Evolutionary conservation across 345 rosid species (phyloP).

Genomic region (Sapria himalayana): DNA sequence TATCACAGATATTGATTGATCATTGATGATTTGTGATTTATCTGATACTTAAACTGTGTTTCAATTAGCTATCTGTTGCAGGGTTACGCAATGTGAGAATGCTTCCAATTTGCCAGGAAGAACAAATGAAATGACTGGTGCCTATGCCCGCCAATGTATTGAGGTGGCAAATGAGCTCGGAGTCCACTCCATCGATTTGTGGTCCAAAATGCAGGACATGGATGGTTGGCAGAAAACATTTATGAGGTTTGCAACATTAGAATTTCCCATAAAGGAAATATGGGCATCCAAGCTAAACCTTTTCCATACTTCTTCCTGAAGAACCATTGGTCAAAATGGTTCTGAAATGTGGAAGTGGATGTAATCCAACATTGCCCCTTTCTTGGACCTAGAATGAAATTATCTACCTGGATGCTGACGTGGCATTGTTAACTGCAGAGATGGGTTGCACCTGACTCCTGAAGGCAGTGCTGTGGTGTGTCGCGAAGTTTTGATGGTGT

Average conservation of each 20-base stretch:
- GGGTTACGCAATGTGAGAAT: constrained; percentile 56
- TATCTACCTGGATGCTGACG: too few relatives aligned
- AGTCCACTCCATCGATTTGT: constrained; percentile 30
- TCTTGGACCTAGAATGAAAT: too few relatives aligned
- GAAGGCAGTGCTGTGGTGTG: constrained; percentile 57
- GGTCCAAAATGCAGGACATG: constrained; percentile 82
- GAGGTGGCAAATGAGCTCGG: constrained; percentile 48
- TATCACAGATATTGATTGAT: too few relatives aligned
- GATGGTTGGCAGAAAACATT: constrained; percentile 60
- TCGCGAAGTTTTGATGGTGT: constrained; percentile 31
- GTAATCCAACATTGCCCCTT: too few relatives aligned
- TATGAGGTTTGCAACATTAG: constrained; percentile 33
- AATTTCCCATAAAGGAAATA: too few relatives aligned
- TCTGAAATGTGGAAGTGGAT: too few relatives aligned
- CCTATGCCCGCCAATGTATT: constrained; percentile 45
- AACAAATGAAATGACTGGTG: constrained; percentile 60
- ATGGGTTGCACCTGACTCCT: constrained; percentile 65
- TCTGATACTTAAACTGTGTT: too few relatives aligned
- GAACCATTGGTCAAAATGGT: too few relatives aligned
- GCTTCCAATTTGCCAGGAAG: constrained; percentile 55
- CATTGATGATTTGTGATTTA: too few relatives aligned
- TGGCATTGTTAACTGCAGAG: constrained; percentile 30
- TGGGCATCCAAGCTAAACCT: too few relatives aligned
- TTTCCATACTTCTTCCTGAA: too few relatives aligned
- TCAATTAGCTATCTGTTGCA: too few relatives aligned